Evolutionary conservation across 768 basidiomycete species (phyloP).

Genomic region (Dictyophora rubrovolvata): DNA sequence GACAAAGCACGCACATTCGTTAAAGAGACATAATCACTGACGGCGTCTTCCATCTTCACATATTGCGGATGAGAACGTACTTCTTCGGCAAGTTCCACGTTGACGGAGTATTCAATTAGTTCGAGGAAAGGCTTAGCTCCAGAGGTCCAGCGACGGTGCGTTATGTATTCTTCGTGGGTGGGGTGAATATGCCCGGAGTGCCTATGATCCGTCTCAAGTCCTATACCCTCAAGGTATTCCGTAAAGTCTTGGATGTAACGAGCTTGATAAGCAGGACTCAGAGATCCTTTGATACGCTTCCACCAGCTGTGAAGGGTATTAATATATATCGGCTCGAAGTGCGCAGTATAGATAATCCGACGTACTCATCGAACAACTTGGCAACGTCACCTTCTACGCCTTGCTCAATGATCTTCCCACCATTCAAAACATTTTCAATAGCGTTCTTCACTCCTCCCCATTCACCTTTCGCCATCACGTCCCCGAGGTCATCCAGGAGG

Average conservation of each 20-base stretch:
- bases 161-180: not conserved
- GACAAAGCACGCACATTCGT: not conserved
- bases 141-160: not conserved
- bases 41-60: not conserved
- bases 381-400: not conserved
- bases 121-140: not conserved
- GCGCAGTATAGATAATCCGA: no score
- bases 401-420: not conserved
- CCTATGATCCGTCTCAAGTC: not conserved
- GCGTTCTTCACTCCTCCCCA: not conserved
- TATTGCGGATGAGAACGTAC: not conserved
- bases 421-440: not conserved
- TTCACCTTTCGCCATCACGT: not conserved
- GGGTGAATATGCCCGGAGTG: not conserved
- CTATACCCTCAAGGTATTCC: not conserved
- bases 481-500: not conserved
- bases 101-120: not conserved
- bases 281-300: not conserved
- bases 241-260: not conserved
- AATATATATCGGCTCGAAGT: no score
- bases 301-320: not conserved
- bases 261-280: not conserved
- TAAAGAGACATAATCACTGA: not conserved
- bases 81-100: not conserved
- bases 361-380: not conserved